Base-by-base conservation (phyloP, 2,329 filamentous ascomycete species). In the Alternaria sp. region DNA sequence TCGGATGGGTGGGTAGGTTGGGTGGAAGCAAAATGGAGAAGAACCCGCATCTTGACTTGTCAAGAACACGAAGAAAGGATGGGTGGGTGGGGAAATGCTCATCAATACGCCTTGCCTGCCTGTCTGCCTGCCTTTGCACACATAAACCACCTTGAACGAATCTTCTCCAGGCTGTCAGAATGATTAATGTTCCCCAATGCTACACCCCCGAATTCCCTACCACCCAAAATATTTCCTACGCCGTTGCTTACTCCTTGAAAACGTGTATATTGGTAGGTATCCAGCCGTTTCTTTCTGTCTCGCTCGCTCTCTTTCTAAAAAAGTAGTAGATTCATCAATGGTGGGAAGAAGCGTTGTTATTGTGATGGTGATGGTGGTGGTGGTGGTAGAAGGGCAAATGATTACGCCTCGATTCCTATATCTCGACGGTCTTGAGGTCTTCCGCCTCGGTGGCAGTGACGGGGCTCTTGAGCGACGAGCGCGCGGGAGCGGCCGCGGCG, bases 401-500 rank as follows among this genome's bases (percentile, higher is more conserved):
- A 44, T 53, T 60, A 23, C 20, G 37, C 41, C 30, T 58, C 46
- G 23, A 50, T 63, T 60, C 51, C 67, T 79, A 81, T 77, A 85
- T 84, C 72, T 84, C 82, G 51, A 85, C 82, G 14, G 82, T 84
- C 77, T 84, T 84, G 77, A 85, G 81, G 66, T 84, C 83, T 46
- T 68, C 73, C 58, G 72, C 57, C 25, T 79, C 76, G 10, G 69
- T 55, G 23, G 43, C 28, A 8, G 55, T 43, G 37, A 70, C 66
- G 4, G 72, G 68, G 57, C 70, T 78, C 68, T 79, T 79, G 18
- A 75, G 47, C n/a, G 73, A 71, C 8, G 62, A 60, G 47, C 69
- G 63, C 50, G 69, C 70, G 11, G 63, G 37, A 41, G 37, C 37
- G 37, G 37, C 15, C 0, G 37, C 37, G 37, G 37, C 15, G 3